Base-by-base conservation (phyloP, 2,329 filamentous ascomycete species). In the Fusarium paranaense region DNA sequence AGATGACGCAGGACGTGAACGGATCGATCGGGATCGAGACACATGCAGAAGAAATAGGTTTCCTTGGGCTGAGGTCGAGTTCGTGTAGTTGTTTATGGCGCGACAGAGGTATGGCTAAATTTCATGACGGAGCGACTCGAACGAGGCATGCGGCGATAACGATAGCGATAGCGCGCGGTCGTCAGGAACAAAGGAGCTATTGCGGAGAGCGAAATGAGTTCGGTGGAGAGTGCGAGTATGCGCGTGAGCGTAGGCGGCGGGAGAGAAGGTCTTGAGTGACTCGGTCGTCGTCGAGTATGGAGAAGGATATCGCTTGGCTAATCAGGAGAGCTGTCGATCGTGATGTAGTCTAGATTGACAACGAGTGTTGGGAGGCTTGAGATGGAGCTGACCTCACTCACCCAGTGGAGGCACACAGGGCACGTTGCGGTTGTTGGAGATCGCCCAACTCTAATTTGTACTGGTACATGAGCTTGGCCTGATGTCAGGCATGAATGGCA, bases 291-390 rank as follows among this genome's bases (percentile, higher is more conserved):
- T 57, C 56, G 35, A 58, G 58, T 33, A 33, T 62, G 14, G 32
- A 52, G 64, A 62, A 73, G 72, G 58, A 52, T 64, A 47, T 33
- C 33, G 62, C 72, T 70, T 73, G 72, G 72, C 72, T 70, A 75
- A 73, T 73, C 63, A 67, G 56, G 66, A 64, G 57, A 58, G 58
- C 67, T 65, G 72, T 74, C 70, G 76, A 77, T 77, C 72, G 71
- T 75, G 76, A 78, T 77, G 75, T 73, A 66, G 72, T 67, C 62
- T 70, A 70, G 71, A 74, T 70, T 71, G 67, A 68, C 69, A 71
- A 69, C 74, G 64, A 59, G 62, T 77, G 74, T 77, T 76, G 74
- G 73, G 76, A 73, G 70, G 67, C 72, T 69, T 59, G 59, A 71
- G 64, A 71, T 58, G 52, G 70, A 74, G 69, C 71, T 73, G 69